Conservation (phyloP, 805 yeast genomes). For the Phaffomyces thermotolerans region DNA sequence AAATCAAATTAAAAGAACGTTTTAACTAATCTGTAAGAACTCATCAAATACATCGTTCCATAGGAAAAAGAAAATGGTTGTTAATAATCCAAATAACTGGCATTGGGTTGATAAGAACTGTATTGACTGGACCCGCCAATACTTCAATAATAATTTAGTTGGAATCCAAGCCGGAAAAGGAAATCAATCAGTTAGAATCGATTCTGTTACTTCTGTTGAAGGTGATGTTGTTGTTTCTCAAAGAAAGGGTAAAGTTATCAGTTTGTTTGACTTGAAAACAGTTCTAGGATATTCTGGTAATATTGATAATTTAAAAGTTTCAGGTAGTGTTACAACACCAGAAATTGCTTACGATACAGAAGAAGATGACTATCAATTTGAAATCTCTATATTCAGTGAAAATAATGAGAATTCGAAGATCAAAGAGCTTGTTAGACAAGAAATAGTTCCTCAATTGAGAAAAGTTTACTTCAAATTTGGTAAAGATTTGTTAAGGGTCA, state of each 20-base stretch:
- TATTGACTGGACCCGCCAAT: conserved; percentile 79
- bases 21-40: too few species aligned
- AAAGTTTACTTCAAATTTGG: conserved; percentile 59
- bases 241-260: conserved; percentile 93
- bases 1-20: too few species aligned
- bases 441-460: conserved; percentile 67
- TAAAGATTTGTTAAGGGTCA: conserved; percentile 59
- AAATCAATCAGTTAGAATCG: conserved; percentile 26
- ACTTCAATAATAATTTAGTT: conserved; percentile 56
- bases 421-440: conserved; percentile 39
- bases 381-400: conserved; percentile 53
- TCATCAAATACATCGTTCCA: not conserved
- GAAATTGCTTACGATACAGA: conserved; percentile 93
- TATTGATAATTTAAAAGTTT: conserved; percentile 32
- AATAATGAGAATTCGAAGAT: conserved; percentile 47
- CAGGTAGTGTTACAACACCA: conserved; percentile 78
- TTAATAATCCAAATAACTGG: conserved; percentile 97
- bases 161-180: conserved; percentile 31
- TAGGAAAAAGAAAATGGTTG: conserved; percentile 52
- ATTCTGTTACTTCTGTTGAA: conserved; percentile 44
- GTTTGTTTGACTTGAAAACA: conserved; percentile 75
- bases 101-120: conserved; percentile 99
- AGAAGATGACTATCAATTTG: conserved; percentile 78
- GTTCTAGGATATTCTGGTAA: conserved; percentile 52
- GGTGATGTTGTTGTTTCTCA: conserved; percentile 98